A percentile compares a stretch with the other conserved stretches of the same genome.
phyloP scores from a whole-genome alignment of 2,329 filamentous ascomycete genomes.

The Cercospora sojina region DNA sequence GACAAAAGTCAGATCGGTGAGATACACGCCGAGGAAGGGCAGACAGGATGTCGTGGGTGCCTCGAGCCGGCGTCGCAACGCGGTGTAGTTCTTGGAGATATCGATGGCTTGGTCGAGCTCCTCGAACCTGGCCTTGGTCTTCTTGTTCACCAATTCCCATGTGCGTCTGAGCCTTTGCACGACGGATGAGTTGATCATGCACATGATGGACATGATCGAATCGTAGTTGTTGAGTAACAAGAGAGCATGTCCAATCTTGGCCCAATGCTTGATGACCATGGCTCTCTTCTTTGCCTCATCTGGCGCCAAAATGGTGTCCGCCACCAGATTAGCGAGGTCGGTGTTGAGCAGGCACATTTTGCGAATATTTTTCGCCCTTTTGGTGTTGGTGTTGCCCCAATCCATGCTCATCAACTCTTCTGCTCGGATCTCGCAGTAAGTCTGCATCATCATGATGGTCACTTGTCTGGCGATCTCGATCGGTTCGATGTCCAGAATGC shows the following conservation, averaged over 20 bases:
- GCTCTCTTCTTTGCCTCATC: conserved; percentile 93
- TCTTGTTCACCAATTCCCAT: conserved; percentile 84
- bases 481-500: conserved; percentile 85
- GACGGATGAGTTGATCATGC: conserved; percentile 86
- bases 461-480: conserved; percentile 88
- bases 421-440: conserved; percentile 88
- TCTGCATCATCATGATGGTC: conserved; percentile 84
- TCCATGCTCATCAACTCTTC: conserved; percentile 89
- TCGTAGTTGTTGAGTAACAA: conserved; percentile 94
- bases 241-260: conserved; percentile 86
- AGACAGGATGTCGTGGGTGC: conserved; percentile 82
- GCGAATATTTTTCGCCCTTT: conserved; percentile 81
- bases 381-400: conserved; percentile 86
- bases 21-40: conserved; percentile 92
- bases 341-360: conserved; percentile 92
- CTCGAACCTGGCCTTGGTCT: conserved; percentile 77
- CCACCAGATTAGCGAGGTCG: conserved; percentile 86
- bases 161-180: conserved; percentile 85
- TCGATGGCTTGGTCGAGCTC: conserved; percentile 82
- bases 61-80: conserved; percentile 76
- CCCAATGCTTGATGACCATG: conserved; percentile 92
- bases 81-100: conserved; percentile 85
- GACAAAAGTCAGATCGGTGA: conserved; percentile 94
- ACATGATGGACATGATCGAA: conserved; percentile 94
- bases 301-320: conserved; percentile 83